phyloP scores from a whole-genome alignment of 164 flowering plant genomes.

The Magnolia changhungtana region DNA sequence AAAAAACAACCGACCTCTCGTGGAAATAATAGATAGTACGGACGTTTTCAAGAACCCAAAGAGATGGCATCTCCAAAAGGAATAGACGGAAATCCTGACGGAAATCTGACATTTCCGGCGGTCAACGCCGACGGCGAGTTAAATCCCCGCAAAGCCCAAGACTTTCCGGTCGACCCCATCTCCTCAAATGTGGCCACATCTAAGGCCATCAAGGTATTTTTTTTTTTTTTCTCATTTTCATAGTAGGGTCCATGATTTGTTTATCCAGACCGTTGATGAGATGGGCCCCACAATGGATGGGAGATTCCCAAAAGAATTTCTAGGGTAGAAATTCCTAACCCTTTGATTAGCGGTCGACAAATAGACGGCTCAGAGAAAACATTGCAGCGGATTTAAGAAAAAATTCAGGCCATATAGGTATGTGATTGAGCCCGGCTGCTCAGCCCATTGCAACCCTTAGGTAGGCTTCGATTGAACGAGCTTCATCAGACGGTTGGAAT shows the following conservation, averaged over 20 bases:
- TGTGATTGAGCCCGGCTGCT: no score
- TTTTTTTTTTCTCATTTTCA: background rate
- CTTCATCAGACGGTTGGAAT: no score
- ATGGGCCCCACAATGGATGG: background rate
- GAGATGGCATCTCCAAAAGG: background rate
- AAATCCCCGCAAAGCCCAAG: background rate
- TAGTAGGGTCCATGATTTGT: background rate
- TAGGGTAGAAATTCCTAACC: background rate
- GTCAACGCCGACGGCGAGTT: background rate
- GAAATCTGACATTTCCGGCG: background rate
- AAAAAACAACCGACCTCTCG: background rate
- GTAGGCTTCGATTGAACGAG: no score
- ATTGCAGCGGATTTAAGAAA: no score
- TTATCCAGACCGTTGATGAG: background rate
- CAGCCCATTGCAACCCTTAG: no score
- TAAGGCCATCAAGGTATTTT: background rate
- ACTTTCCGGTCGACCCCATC: background rate
- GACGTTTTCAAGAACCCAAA: background rate
- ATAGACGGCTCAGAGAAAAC: no score
- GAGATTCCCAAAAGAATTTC: background rate
- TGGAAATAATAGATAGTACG: background rate
- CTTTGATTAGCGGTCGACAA: background rate
- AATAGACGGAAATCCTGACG: background rate
- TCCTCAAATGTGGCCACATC: background rate
- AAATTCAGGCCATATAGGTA: no score